These are phyloP conservation scores for Colletotrichum somersetense DNA, from an alignment of 2,329 filamentous ascomycete species.

Conservation along the genomic window DNA sequence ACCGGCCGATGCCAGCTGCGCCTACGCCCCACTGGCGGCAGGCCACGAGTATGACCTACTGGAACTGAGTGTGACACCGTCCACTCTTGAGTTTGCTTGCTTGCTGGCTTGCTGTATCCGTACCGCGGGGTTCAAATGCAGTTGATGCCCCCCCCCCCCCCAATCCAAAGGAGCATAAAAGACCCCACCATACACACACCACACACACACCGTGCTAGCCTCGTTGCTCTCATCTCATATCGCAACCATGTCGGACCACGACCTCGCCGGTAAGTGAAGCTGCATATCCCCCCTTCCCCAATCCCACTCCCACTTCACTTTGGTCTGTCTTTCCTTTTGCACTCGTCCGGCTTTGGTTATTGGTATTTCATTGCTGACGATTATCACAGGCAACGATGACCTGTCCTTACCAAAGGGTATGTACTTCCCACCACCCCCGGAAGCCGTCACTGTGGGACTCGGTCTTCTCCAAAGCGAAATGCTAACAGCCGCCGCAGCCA, in stretches of 20 bases:
- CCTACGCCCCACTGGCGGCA: not conserved
- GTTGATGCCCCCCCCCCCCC: conserved; percentile 38
- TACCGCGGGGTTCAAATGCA: conserved; percentile 35
- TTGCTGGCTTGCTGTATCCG: not conserved
- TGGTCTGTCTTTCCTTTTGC: not conserved
- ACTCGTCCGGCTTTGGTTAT: not conserved
- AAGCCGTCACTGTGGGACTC: not conserved
- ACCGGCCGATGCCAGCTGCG: not conserved
- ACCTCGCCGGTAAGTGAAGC: conserved; percentile 71
- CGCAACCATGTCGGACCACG: conserved; percentile 72
- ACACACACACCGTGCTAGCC: not conserved
- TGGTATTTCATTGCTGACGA: conserved; percentile 49
- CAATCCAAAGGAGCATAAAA: conserved; percentile 36
- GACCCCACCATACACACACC: conserved; percentile 27
- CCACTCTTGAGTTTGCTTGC: conserved; percentile 14
- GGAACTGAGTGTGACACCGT: conserved; percentile 10
- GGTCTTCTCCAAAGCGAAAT: not conserved
- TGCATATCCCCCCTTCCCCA: not conserved
- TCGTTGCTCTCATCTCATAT: conserved; percentile 9
- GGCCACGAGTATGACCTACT: not conserved
- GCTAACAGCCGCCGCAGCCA: conserved; percentile 59
- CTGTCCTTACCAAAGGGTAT: conserved; percentile 74
- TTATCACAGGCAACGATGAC: conserved; percentile 69
- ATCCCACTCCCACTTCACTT: not conserved
- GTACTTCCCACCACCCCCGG: conserved; percentile 38